These are phyloP conservation scores for Pseudozyma tsukubaensis DNA, from an alignment of 1,284 basidiomycete species.

Conservation along the genomic window DNA sequence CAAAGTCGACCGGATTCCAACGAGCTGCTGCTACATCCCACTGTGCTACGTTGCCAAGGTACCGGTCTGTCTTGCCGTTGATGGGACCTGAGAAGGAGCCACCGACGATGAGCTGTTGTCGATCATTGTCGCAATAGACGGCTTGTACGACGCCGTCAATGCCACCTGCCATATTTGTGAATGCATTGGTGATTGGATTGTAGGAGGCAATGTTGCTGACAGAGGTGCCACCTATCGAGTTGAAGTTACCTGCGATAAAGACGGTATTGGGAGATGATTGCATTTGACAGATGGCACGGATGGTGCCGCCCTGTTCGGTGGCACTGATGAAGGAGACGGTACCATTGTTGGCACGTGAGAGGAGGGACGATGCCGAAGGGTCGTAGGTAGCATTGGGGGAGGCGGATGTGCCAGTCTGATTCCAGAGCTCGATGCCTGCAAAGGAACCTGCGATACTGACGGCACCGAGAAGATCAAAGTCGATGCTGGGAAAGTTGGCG, in stretches of 20 bases:
- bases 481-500: slow-evolving; percentile 58
- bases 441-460: slow-evolving; percentile 63
- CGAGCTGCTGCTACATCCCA: slow-evolving; percentile 78
- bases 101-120: slow-evolving; percentile 83
- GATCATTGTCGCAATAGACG: slow-evolving; percentile 82
- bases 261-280: slow-evolving; percentile 49
- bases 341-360: slow-evolving; percentile 61
- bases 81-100: slow-evolving; percentile 77
- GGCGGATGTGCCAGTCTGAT: slow-evolving; percentile 48
- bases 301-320: slow-evolving; percentile 65
- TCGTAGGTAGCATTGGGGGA: slow-evolving; percentile 51
- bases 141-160: slow-evolving; percentile 78
- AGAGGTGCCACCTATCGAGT: slow-evolving; percentile 54
- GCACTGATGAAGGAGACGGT: slow-evolving; percentile 59
- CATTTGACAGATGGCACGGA: slow-evolving; percentile 66
- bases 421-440: slow-evolving; percentile 58
- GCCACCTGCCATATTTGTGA: slow-evolving; percentile 51
- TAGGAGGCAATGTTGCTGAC: slow-evolving; percentile 62
- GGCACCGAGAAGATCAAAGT: slow-evolving; percentile 62
- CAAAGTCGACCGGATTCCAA: slow-evolving; percentile 84
- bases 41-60: slow-evolving; percentile 78
- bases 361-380: slow-evolving; percentile 52
- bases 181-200: slow-evolving; percentile 40
- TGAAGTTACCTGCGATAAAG: slow-evolving; percentile 68
- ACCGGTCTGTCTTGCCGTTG: slow-evolving; percentile 64